Conservation (phyloP, 352 stramenopile genomes). For the Globisporangium abappressorium region DNA sequence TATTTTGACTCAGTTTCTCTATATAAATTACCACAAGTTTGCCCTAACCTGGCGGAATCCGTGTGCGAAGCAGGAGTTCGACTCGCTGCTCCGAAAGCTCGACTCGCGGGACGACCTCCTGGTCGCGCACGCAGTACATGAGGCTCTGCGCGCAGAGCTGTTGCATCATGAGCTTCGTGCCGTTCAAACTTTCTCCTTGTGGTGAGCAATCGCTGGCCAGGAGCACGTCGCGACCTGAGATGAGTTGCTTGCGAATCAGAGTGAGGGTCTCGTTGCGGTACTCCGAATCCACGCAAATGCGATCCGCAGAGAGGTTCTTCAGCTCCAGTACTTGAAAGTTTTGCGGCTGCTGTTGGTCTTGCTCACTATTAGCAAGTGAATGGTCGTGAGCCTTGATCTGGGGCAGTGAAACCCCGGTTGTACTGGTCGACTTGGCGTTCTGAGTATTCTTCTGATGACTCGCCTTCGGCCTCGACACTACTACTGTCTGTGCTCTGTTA, state of each 20-base stretch:
- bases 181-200: constrained; percentile 2
- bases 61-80: constrained; percentile 5
- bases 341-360: background rate
- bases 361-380: background rate
- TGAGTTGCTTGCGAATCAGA: constrained; percentile 34
- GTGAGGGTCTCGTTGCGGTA: constrained; percentile 33
- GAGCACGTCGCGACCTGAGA: constrained; percentile 26
- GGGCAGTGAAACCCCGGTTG: background rate
- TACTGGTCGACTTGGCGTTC: background rate
- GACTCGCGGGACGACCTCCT: constrained; percentile 36
- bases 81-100: background rate
- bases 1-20: no score
- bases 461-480: background rate
- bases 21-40: no score
- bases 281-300: constrained; percentile 15
- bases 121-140: constrained; percentile 37
- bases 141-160: constrained; percentile 52
- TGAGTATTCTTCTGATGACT: background rate
- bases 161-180: constrained; percentile 41
- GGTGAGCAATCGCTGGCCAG: constrained; percentile 19
- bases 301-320: constrained; percentile 15
- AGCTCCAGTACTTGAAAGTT: background rate
- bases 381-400: background rate
- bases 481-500: background rate
- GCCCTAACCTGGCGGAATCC: background rate